Evolutionary conservation across 2,329 filamentous ascomycete genomes (phyloP), one percentile per base, ranked within the genome.

Genomic region (Epichloe gansuensis): DNA sequence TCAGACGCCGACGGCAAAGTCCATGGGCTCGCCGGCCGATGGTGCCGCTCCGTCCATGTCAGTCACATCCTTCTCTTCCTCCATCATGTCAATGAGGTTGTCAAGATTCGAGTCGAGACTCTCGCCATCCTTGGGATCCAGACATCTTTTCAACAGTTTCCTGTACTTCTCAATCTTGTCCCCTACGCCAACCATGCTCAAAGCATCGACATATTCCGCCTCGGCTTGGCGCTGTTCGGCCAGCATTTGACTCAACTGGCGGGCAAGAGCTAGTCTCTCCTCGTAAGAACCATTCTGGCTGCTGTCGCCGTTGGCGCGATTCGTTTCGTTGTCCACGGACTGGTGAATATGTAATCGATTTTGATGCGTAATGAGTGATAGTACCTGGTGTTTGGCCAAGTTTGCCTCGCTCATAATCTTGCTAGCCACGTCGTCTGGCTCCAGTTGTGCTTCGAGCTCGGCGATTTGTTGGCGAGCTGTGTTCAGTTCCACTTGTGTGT

Each of bases 91-190:
- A 59, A 82, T 80, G 56, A 82, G 68, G 54, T 74, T 78, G 62
- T 81, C 77, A 49, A 83, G 67, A 61, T 81, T 82, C 45, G 75
- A 72, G 64, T 89, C 85, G 38, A 89, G 75, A 57, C 80, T 83
- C 58, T 86, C 82, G 53, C 75, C 75, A 48, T 86, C 83, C 58
- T 80, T 75, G 15, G 82, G 75, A 28, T 83, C 83, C 31, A 90
- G 71, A 54, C 86, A 88, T 55, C 78, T 78, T 54, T 79, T 80
- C 35, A 89, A 78, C 34, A 90, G 73, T 52, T 77, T 77, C 56
- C 85, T 77, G 66, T 91, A 91, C 64, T 83, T 81, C 59, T 83
- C 83, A 58, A 86, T 86, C 63, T 83, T 82, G 65, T 88, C 84
- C 38, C 83, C 82, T 39, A 84, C 81, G 43, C 86, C 86, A 11